phyloP scores from a whole-genome alignment of 2,329 filamentous ascomycete genomes.

The Monilinia vaccinii-corymbosi region DNA sequence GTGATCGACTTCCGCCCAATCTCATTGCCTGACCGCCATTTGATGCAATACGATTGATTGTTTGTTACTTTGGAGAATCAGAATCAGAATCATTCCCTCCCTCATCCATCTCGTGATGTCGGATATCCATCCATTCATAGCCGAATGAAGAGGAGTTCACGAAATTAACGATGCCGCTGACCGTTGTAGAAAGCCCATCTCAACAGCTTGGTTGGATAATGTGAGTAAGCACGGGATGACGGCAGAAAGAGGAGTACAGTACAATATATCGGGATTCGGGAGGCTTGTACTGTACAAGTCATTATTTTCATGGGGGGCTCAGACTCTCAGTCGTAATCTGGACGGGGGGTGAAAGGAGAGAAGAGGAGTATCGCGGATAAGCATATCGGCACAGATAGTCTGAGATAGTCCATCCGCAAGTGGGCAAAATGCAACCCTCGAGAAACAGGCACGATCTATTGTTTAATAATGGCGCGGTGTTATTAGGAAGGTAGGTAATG shows the following conservation, averaged over 20 bases:
- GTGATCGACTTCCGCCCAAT: conserved; percentile 25
- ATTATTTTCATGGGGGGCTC: background rate
- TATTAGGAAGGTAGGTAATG: conserved; percentile 10
- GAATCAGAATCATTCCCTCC: background rate
- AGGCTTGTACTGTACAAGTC: no score
- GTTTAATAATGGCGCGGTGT: background rate
- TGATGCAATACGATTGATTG: conserved; percentile 23
- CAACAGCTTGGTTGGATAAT: background rate
- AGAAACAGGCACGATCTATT: conserved; percentile 6
- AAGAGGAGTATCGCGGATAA: background rate
- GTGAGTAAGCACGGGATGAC: background rate
- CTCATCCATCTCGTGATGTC: conserved; percentile 2
- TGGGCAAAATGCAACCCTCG: background rate
- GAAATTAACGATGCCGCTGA: conserved; percentile 1
- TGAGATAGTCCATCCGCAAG: background rate
- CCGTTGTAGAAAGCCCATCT: background rate
- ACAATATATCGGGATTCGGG: background rate
- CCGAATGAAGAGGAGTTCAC: background rate
- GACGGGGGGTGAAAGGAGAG: conserved; percentile 4
- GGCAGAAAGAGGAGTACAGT: background rate
- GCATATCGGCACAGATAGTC: background rate
- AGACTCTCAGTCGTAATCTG: background rate
- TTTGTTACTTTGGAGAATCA: conserved; percentile 1
- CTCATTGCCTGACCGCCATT: conserved; percentile 22
- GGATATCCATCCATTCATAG: conserved; percentile 1